These are phyloP conservation scores for Penicillium parvum DNA, from an alignment of 495 filamentous ascomycete species.

Conservation along the genomic window DNA sequence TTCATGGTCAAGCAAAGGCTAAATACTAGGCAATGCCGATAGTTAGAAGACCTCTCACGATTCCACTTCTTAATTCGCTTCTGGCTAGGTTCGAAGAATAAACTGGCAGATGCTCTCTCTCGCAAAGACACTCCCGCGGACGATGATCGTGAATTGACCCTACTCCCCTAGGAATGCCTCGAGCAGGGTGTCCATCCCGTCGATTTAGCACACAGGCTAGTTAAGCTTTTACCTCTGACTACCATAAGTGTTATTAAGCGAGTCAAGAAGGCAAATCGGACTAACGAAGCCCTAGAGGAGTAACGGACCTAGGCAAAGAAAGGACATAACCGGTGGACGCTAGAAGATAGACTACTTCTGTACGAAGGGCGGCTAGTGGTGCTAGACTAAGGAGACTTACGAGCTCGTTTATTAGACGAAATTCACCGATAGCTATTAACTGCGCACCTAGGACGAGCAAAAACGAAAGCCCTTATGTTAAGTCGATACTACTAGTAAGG, in stretches of 20 bases:
- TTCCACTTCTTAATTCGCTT: constrained; percentile 29
- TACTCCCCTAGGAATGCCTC: neutral
- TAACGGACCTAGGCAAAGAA: neutral
- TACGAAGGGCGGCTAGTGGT: neutral
- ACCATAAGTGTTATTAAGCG: neutral
- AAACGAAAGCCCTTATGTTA: neutral
- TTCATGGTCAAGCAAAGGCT: neutral
- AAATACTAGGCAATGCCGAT: constrained; percentile 5
- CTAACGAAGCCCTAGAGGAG: neutral
- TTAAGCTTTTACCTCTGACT: neutral
- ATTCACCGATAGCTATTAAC: constrained; percentile 5
- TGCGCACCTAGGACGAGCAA: constrained; percentile 1
- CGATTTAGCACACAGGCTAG: neutral
- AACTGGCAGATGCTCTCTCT: neutral
- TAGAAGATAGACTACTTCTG: neutral
- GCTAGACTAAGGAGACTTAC: neutral
- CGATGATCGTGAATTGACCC: neutral
- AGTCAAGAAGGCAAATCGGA: neutral
- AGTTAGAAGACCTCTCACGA: constrained; percentile 18
- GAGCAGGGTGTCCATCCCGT: neutral
- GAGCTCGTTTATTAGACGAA: constrained; percentile 2
- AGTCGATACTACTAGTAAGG: constrained; percentile 2
- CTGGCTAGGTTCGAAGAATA: constrained; percentile 9
- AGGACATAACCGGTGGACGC: neutral
- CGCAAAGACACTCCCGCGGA: neutral